Conservation (phyloP, 495 filamentous ascomycete genomes). For the Bacidia gigantensis region DNA sequence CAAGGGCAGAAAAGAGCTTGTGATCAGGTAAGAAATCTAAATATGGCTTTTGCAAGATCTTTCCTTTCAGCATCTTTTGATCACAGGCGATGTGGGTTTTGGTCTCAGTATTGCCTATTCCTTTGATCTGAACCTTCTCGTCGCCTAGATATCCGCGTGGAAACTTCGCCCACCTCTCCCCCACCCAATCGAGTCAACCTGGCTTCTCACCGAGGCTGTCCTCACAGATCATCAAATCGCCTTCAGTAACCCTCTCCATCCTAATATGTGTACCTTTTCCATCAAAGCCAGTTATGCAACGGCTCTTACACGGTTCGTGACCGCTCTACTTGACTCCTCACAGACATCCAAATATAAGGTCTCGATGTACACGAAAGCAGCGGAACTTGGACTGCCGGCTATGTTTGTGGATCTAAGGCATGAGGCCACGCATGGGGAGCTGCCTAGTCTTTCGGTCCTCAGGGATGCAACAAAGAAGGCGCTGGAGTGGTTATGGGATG, state of each 20-base stretch:
- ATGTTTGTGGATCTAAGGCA: constrained; percentile 85
- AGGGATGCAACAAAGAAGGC: constrained; percentile 50
- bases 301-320: constrained; percentile 68
- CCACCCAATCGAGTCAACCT: constrained; percentile 70
- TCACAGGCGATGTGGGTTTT: no score
- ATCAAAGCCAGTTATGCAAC: constrained; percentile 43
- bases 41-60: no score
- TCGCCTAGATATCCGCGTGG: constrained; percentile 37
- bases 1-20: constrained; percentile 30
- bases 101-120: no score
- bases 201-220: constrained; percentile 58
- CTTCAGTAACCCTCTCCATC: constrained; percentile 22
- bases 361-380: constrained; percentile 73
- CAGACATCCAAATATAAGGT: constrained; percentile 53
- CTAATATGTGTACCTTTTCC: constrained; percentile 27
- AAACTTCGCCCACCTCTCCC: constrained; percentile 60
- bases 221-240: constrained; percentile 48
- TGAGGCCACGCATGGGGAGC: constrained; percentile 75
- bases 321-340: constrained; percentile 67
- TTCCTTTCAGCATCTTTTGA: no score
- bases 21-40: constrained; percentile 34
- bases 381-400: constrained; percentile 59
- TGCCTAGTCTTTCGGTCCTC: constrained; percentile 60
- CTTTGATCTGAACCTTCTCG: neutral
- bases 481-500: constrained; percentile 74